A percentile compares a stretch with the other conserved stretches of the same genome.
Evolutionary conservation across 768 basidiomycete species (phyloP).

Genomic region (Termitomyces titanicus): DNA sequence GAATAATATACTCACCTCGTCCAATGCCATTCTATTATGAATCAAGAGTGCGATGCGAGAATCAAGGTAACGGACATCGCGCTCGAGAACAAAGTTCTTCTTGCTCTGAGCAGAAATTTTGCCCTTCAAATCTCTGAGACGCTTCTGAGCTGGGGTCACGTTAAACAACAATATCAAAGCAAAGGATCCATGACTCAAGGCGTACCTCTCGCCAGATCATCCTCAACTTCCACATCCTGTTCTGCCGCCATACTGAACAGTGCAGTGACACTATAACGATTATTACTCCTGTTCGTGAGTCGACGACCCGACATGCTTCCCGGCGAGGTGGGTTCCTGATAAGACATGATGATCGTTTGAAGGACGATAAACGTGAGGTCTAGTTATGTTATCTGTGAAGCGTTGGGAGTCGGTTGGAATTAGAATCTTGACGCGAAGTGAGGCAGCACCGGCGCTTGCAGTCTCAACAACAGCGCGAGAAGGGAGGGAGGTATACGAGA

Average conservation of each 20-base stretch:
- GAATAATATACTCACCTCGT: slow-evolving; percentile 64
- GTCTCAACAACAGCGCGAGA: slow-evolving; percentile 23
- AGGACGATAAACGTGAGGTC: slow-evolving; percentile 15
- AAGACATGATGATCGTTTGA: slow-evolving; percentile 52
- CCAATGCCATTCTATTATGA: slow-evolving; percentile 96
- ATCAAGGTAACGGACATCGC: slow-evolving; percentile 97
- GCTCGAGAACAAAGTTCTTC: slow-evolving; percentile 99
- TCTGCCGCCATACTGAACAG: slow-evolving; percentile 98
- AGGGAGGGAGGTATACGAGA: slow-evolving; percentile 19
- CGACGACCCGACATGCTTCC: slow-evolving; percentile 66
- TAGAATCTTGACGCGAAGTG: slow-evolving; percentile 18
- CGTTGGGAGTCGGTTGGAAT: slow-evolving; percentile 9
- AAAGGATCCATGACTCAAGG: slow-evolving; percentile 13
- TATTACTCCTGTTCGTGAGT: slow-evolving; percentile 89
- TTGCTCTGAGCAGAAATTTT: slow-evolving; percentile 98
- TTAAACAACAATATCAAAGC: slow-evolving; percentile 1
- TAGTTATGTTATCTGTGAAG: slow-evolving; percentile 16
- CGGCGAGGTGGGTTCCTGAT: slow-evolving; percentile 59
- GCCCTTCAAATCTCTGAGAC: slow-evolving; percentile 90
- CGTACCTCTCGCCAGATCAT: slow-evolving; percentile 91
- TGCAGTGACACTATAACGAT: slow-evolving; percentile 94
- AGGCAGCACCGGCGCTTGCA: slow-evolving; percentile 46
- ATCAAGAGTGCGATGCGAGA: slow-evolving; percentile 95
- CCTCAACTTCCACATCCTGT: slow-evolving; percentile 97
- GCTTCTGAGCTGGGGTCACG: slow-evolving; percentile 78